A percentile compares a stretch with the other conserved stretches of the same genome.
Conservation (phyloP, 2,329 filamentous ascomycete species). For the Aspergillus sp. region DNA sequence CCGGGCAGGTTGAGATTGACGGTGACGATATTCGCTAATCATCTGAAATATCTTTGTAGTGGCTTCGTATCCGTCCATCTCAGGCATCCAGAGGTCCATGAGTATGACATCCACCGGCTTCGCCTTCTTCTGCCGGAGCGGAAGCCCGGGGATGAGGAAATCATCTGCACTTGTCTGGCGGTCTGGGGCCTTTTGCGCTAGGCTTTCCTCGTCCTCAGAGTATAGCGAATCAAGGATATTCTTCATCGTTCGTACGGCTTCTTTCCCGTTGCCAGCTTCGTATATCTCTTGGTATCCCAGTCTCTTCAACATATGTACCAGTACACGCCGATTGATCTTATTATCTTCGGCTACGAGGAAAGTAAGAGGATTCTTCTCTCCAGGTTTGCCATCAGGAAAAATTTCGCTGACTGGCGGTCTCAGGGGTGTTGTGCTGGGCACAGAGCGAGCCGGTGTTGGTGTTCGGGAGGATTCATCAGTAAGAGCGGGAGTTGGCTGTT, state of each 20-base stretch:
- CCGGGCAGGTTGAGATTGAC: neutral
- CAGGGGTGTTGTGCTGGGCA: conserved; percentile 24
- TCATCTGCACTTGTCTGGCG: conserved; percentile 11
- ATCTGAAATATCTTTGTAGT: conserved; percentile 62
- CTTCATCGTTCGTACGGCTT: conserved; percentile 64
- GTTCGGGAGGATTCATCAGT: conserved; percentile 27
- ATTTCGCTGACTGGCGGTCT: conserved; percentile 28
- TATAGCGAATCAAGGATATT: conserved; percentile 38
- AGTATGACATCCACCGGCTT: conserved; percentile 62
- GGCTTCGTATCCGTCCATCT: conserved; percentile 71
- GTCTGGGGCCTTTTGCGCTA: conserved; percentile 20
- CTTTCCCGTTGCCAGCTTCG: conserved; percentile 67
- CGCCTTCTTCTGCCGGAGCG: conserved; percentile 27
- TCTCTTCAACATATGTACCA: conserved; percentile 66
- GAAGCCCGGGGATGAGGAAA: conserved; percentile 17
- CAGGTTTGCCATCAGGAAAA: conserved; percentile 57
- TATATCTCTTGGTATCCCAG: conserved; percentile 64
- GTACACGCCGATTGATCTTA: conserved; percentile 66
- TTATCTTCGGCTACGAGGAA: conserved; percentile 74
- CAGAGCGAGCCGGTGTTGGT: conserved; percentile 22
- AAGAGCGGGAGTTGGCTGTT: conserved; percentile 31
- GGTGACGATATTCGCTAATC: conserved; percentile 39
- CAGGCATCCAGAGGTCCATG: conserved; percentile 77
- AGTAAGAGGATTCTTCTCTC: conserved; percentile 61
- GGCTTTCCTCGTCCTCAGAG: conserved; percentile 5